Evolutionary conservation across 805 yeast species (phyloP).

Genomic region (Saccharomycopsis javanensis): DNA sequence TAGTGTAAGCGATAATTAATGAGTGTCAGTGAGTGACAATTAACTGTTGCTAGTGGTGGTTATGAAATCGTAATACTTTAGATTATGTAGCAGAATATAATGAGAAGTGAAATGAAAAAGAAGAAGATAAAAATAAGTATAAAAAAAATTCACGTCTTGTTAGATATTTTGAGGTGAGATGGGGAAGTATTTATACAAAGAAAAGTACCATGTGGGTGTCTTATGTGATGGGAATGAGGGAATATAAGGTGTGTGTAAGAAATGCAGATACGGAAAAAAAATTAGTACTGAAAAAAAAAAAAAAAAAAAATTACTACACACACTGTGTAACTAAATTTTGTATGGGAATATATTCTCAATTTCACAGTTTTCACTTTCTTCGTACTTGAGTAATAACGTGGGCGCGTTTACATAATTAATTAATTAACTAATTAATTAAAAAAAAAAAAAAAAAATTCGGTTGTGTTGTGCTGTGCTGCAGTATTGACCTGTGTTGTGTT

Average conservation of each 20-base stretch:
- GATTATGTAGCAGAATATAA: no score
- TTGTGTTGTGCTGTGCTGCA: no score
- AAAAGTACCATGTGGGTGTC: neutral
- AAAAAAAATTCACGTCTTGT: neutral
- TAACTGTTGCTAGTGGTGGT: neutral
- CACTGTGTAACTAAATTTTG: neutral
- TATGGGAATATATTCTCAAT: neutral
- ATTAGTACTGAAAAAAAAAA: neutral
- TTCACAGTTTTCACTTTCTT: neutral
- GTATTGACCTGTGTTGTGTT: neutral
- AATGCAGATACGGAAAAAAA: neutral
- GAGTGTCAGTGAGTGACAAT: neutral
- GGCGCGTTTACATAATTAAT: neutral
- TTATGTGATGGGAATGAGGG: neutral
- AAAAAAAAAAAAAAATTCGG: no score
- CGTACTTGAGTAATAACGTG: neutral
- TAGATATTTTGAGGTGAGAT: neutral
- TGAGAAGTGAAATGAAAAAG: neutral
- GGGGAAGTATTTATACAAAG: neutral
- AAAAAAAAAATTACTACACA: neutral
- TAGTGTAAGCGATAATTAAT: no score
- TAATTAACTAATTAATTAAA: no score
- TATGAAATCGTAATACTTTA: neutral
- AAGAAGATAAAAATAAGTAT: neutral
- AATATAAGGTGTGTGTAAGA: neutral